Base-by-base conservation (phyloP, 148 eudicot species). In the Vaccinium corymbosum region DNA sequence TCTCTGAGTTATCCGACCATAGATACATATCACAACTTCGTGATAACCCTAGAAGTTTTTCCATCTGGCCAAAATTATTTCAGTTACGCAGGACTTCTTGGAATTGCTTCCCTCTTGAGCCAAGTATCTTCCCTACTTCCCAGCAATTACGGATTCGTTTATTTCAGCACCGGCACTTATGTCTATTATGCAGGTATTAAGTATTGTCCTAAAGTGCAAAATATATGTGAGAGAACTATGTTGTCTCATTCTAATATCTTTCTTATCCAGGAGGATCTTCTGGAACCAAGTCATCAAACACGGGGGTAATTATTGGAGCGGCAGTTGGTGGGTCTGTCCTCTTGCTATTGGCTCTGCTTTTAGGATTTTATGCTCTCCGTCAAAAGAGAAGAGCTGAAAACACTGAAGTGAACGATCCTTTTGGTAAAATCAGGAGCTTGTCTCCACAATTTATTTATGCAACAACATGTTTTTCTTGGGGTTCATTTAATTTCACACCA, bases 321-420 rank as follows among this genome's bases (percentile, higher is more conserved):
- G 89, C 89, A 50, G 89, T 84, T 48, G 97, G 91, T 53, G 87
- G 80, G 35, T 79, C 80, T 80, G 83, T 91, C 62, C 86, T 93
- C 32, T 71, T 92, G 48, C 55, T 92, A 38, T 82, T 92, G 76
- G 81, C 91, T 72, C 50, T 90, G 62, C 79, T 87, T 80, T 92
- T 86, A 35, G 94, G 91, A 84, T 68, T 85, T 80, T 92, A 90
- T 83, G 97, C 95, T 83, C 87, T 25, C 59, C 81, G 55, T 85
- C 97, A 91, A 70, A 94, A 86, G 88, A 89, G 68, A 81, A 92
- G 91, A 86, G 94, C 91, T 74, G 87, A 87, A 64, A 89, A 73
- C 83, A 94, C 94, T 42, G 84, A 84, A 66, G 84, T 86, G 83
- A 84, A 89, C 55, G 83, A 92, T 85, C 91, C 94, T 84, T 90